phyloP scores from a whole-genome alignment of 2,329 filamentous ascomycete genomes.

The Passalora sequoiae region DNA sequence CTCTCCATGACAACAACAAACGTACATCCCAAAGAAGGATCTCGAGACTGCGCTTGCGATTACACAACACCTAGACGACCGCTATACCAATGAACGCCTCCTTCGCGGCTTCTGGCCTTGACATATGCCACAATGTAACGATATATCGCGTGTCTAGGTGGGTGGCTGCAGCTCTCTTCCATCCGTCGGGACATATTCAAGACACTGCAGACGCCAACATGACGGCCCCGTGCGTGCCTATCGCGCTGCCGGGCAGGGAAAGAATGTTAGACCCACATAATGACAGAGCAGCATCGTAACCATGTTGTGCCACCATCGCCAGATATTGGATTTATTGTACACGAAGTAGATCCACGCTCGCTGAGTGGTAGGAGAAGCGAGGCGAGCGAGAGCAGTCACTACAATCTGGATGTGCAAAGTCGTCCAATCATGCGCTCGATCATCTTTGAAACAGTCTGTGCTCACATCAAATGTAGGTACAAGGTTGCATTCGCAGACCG shows the following conservation, averaged over 20 bases:
- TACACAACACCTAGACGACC: slow-evolving; percentile 14
- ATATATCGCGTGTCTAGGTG: slow-evolving; percentile 17
- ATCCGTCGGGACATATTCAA: slow-evolving; percentile 10
- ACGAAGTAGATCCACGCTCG: slow-evolving; percentile 13
- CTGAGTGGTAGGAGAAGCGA: slow-evolving; percentile 9
- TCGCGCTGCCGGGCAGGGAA: slow-evolving; percentile 14
- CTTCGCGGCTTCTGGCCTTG: slow-evolving; percentile 15
- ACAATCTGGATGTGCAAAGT: slow-evolving; percentile 14
- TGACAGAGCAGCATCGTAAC: slow-evolving; percentile 6
- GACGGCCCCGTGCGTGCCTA: slow-evolving; percentile 18
- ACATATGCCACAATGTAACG: slow-evolving; percentile 19
- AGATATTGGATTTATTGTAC: slow-evolving; percentile 8
- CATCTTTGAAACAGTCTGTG: slow-evolving; percentile 30
- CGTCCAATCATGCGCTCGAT: slow-evolving; percentile 27
- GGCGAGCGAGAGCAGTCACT: slow-evolving; percentile 14
- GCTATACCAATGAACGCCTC: too few species aligned
- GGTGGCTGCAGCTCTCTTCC: slow-evolving; percentile 16
- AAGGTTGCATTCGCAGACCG: slow-evolving; percentile 26
- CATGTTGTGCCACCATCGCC: slow-evolving; percentile 15
- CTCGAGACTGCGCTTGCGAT: slow-evolving; percentile 5
- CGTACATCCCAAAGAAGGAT: neutral
- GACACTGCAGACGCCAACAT: slow-evolving; percentile 13
- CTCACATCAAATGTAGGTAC: slow-evolving; percentile 11
- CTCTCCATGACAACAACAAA: slow-evolving; percentile 16
- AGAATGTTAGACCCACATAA: slow-evolving; percentile 15